Conservation (phyloP, 2,329 filamentous ascomycete species). For the Claviceps sp. region DNA sequence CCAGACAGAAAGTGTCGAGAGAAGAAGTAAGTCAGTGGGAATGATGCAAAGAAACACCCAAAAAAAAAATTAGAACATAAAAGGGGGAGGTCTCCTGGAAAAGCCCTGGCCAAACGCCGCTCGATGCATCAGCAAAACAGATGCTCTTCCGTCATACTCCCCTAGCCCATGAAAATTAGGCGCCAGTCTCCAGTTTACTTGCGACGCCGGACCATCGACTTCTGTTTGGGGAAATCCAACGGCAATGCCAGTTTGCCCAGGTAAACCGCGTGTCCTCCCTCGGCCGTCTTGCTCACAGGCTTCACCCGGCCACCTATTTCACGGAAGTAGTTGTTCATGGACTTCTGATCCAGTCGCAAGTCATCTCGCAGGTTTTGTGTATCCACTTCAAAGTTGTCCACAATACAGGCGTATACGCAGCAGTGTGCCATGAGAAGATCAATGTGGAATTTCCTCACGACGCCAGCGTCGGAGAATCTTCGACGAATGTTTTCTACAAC, state of each 20-base stretch:
- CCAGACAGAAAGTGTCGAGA: not conserved
- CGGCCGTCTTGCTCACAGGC: conserved; percentile 46
- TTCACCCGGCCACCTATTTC: conserved; percentile 63
- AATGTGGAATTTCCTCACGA: conserved; percentile 57
- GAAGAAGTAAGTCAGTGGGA: not conserved
- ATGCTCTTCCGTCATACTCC: not conserved
- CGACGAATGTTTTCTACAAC: conserved; percentile 54
- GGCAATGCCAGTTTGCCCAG: conserved; percentile 66
- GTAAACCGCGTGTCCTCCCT: conserved; percentile 33
- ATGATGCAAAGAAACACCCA: not conserved
- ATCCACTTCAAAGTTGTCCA: conserved; percentile 63
- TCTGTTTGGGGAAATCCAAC: conserved; percentile 63
- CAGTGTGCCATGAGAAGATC: conserved; percentile 64
- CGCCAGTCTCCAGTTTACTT: conserved; percentile 1
- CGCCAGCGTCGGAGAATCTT: conserved; percentile 51
- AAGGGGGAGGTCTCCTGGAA: not conserved
- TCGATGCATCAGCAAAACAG: conserved; percentile 4
- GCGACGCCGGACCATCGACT: conserved; percentile 21
- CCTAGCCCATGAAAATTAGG: not conserved
- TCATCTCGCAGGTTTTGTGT: conserved; percentile 58
- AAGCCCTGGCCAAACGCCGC: conserved; percentile 4
- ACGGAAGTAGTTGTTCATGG: conserved; percentile 57
- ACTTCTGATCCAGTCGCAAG: conserved; percentile 55
- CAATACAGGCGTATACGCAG: conserved; percentile 54
- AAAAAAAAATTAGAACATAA: not conserved